These are phyloP conservation scores for Babesia gibsoni DNA, from an alignment of 169 alveolate species.

Conservation along the genomic window DNA sequence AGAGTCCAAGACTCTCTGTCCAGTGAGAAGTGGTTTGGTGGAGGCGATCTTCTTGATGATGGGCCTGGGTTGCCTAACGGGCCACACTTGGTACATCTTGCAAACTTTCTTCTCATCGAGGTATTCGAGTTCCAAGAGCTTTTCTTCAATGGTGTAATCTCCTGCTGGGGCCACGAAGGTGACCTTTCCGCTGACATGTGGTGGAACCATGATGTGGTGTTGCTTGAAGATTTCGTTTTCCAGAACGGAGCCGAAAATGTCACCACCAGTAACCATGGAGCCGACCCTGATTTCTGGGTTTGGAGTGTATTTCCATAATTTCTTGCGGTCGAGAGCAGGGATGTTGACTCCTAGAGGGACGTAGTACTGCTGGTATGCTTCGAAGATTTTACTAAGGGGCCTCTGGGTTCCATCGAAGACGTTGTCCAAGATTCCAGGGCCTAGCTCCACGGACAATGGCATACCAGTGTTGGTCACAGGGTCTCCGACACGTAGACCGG, in stretches of 20 bases:
- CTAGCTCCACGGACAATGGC: slow-evolving; percentile 96
- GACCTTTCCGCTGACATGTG: slow-evolving; percentile 93
- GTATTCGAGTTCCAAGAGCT: slow-evolving; percentile 81
- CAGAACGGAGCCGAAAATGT: slow-evolving; percentile 91
- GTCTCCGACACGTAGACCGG: slow-evolving; percentile 98
- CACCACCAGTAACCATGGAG: slow-evolving; percentile 97
- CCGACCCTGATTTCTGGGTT: slow-evolving; percentile 84
- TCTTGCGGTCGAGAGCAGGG: slow-evolving; percentile 88
- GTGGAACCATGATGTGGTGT: slow-evolving; percentile 95
- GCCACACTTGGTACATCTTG: slow-evolving; percentile 97
- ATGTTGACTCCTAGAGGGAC: slow-evolving; percentile 97
- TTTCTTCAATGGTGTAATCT: slow-evolving; percentile 85
- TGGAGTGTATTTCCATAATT: slow-evolving; percentile 92
- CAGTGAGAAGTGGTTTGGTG: slow-evolving; percentile 92
- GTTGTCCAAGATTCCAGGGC: slow-evolving; percentile 95
- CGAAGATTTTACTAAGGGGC: slow-evolving; percentile 92
- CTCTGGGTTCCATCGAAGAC: slow-evolving; percentile 99
- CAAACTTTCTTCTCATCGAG: slow-evolving; percentile 87
- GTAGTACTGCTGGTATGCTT: slow-evolving; percentile 83
- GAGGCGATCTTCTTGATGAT: slow-evolving; percentile 86
- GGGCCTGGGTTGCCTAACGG: slow-evolving; percentile 98
- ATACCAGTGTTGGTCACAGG: slow-evolving; percentile 96
- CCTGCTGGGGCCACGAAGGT: slow-evolving; percentile 94
- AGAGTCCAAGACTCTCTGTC: slow-evolving; percentile 97
- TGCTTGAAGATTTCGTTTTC: slow-evolving; percentile 93